A percentile compares a stretch with the other conserved stretches of the same genome.
These are phyloP conservation scores for Glycine soja DNA, from an alignment of 306 rosid species.

Conservation along the genomic window DNA sequence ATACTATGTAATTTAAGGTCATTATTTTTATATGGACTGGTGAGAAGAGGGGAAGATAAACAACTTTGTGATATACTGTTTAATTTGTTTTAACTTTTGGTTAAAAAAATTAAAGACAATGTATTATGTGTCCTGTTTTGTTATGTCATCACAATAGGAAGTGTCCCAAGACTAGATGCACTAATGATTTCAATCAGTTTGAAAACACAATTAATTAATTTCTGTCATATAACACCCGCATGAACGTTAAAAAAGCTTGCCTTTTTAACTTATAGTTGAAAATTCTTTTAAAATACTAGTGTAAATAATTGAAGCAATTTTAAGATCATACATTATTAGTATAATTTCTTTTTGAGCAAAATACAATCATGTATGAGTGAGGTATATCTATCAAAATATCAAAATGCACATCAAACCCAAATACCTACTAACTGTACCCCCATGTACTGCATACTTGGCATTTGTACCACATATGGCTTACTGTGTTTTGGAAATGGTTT, in stretches of 20 bases:
- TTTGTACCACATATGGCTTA: neutral
- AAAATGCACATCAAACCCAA: neutral
- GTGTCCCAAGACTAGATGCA: neutral
- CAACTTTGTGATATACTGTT: neutral
- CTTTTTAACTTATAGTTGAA: neutral
- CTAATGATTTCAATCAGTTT: neutral
- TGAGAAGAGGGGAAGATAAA: neutral
- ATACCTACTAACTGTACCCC: neutral
- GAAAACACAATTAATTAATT: neutral
- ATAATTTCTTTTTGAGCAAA: neutral
- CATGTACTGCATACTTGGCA: neutral
- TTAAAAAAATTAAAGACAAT: neutral
- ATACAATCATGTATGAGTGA: neutral
- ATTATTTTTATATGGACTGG: neutral
- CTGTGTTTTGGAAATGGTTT: neutral
- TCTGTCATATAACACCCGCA: neutral
- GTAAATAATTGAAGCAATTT: neutral
- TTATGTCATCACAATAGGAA: neutral
- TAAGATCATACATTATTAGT: neutral
- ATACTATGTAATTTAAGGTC: neutral
- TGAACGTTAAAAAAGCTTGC: neutral
- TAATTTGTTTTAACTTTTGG: neutral
- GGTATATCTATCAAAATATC: neutral
- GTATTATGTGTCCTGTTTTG: neutral
- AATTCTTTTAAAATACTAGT: neutral